phyloP scores from a whole-genome alignment of 2,329 filamentous ascomycete species.

The Colletotrichum sp. region DNA sequence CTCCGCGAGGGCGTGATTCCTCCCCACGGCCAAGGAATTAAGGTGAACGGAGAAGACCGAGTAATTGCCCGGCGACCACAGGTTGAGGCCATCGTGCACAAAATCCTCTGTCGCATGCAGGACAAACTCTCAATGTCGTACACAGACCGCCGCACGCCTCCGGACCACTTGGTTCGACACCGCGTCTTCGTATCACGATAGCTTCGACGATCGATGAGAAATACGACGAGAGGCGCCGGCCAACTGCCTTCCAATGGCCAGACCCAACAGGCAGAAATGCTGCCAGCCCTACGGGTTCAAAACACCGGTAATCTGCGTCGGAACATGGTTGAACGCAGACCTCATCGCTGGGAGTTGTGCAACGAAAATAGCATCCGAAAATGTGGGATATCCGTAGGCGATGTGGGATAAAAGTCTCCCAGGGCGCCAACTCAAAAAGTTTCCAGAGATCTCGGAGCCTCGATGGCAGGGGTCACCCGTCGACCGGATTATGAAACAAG shows the following conservation, averaged over 20 bases:
- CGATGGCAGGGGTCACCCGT: not conserved
- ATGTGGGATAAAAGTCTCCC: not conserved
- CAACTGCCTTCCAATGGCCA: not conserved
- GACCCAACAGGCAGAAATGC: not conserved
- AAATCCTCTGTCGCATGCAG: not conserved
- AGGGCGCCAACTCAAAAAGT: not conserved
- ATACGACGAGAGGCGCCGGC: not conserved
- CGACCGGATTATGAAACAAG: conserved; percentile 15
- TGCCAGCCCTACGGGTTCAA: conserved; percentile 1
- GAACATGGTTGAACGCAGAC: not conserved
- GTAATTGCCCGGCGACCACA: not conserved
- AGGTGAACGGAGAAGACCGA: not conserved
- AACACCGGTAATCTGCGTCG: conserved; percentile 10
- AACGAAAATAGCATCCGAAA: not conserved
- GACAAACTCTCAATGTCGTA: not conserved
- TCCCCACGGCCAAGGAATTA: not conserved
- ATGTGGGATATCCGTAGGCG: not conserved
- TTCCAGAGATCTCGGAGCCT: not conserved
- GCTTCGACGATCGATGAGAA: not conserved
- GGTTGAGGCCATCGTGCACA: not conserved
- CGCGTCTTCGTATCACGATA: not conserved
- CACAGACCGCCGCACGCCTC: not conserved
- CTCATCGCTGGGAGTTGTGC: not conserved
- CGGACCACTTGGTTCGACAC: not conserved
- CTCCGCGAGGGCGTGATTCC: not conserved